Evolutionary conservation across 176 grass and related monocot species (phyloP).

Genomic region (Stipa capillata): DNA sequence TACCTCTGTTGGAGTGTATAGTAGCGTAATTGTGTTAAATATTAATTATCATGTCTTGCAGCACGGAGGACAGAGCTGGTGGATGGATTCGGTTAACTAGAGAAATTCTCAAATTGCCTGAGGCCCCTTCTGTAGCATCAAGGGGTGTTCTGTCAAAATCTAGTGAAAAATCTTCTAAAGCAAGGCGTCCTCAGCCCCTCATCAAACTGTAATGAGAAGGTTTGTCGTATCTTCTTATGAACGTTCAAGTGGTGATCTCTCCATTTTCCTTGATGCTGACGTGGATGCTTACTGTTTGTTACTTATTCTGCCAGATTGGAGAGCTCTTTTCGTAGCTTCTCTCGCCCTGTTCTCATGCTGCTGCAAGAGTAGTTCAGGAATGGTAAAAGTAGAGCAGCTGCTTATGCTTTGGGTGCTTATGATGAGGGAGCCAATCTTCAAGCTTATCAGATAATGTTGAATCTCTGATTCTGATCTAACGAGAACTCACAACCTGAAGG

Average conservation of each 20-base stretch:
- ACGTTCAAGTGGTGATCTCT: not conserved
- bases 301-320: slow-evolving; percentile 60
- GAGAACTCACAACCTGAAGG: slow-evolving; percentile 80
- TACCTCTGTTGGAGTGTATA: slow-evolving; percentile 5
- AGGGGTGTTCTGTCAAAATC: slow-evolving; percentile 49
- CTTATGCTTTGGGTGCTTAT: slow-evolving; percentile 87
- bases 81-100: slow-evolving; percentile 86
- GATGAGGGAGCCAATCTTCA: slow-evolving; percentile 72
- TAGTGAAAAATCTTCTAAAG: slow-evolving; percentile 69
- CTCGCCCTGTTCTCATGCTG: slow-evolving; percentile 90
- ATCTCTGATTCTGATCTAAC: slow-evolving; percentile 70
- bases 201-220: slow-evolving; percentile 96
- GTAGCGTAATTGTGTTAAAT: slow-evolving; percentile 27
- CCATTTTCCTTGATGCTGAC: not conserved
- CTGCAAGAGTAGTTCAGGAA: slow-evolving; percentile 97
- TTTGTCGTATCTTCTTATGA: slow-evolving; percentile 21
- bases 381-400: slow-evolving; percentile 97
- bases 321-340: slow-evolving; percentile 96
- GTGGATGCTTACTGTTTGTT: slow-evolving; percentile 17
- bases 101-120: slow-evolving; percentile 87
- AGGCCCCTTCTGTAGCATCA: slow-evolving; percentile 74
- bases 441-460: slow-evolving; percentile 74
- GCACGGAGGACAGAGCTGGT: slow-evolving; percentile 78
- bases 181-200: slow-evolving; percentile 69
- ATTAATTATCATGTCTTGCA: slow-evolving; percentile 19